Evolutionary conservation across 441 rosid genomes (phyloP), one percentile per base, ranked within the genome.

Genomic region (Mallotus repandus): DNA sequence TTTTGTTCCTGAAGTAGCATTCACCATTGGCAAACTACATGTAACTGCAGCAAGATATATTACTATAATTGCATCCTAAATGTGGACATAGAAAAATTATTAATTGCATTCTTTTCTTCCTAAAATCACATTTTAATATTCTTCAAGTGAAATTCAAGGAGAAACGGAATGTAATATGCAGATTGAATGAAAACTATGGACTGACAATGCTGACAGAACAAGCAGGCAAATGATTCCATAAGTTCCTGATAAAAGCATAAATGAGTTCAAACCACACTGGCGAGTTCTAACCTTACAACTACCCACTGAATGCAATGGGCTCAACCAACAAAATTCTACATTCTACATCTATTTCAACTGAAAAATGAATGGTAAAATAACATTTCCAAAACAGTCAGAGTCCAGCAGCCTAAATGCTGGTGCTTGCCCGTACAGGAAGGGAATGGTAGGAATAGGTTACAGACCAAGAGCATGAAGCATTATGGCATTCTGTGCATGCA

Each of bases 401-500:
- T 72, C 4, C 25, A 53, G 22, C 59, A 52, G 49, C 29, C 52
- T 13, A 14, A 35, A 19, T 1, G 10, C 12, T 15, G 19, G 46
- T 53, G 15, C 22, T 54, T 35, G 54, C 19, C 1, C 53, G 13
- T 21, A 5, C 35, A 4, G 15, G 38, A 45, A 4, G 25, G 55
- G 45, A 11, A 55, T 48, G 5, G 59, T 18, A 9, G 38, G 11
- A 18, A 19, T 2, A 5, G 50, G 55, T 86, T 78, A 93, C 63
- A 76, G 78, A 52, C 99, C 99, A 4, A 92, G 92, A 25, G 76
- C 60, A 76, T 96, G 97, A 79, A 94, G 93, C 97, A 92, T 91
- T 65, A 94, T 83, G 7, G 98, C 98, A 74, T 91, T 94, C 84
- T 92, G 98, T 5, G 96, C 99, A 64, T 96, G 96, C 98, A 96